Conservation (phyloP, 2,329 filamentous ascomycete species). For the Tolypocladium pustulatum region DNA sequence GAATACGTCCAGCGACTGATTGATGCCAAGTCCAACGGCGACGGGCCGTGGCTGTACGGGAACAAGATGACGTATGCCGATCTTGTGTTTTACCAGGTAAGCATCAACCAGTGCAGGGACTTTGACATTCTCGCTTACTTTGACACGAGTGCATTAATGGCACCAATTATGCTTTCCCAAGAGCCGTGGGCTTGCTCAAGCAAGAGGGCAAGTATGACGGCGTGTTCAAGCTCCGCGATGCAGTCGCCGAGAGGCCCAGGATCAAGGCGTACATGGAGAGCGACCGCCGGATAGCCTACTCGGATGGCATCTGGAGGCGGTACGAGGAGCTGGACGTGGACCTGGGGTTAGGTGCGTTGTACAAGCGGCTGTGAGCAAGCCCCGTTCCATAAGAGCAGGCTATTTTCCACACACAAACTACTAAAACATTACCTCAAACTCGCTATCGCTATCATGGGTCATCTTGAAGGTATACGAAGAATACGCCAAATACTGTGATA, state of each 20-base stretch:
- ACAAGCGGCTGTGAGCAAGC: not conserved
- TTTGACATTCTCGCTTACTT: not conserved
- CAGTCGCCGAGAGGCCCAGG: conserved; percentile 50
- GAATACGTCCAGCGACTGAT: conserved; percentile 60
- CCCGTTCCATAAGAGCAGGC: too few relatives aligned
- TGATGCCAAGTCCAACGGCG: conserved; percentile 39
- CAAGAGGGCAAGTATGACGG: conserved; percentile 44
- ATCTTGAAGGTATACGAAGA: too few relatives aligned
- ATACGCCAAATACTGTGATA: too few relatives aligned
- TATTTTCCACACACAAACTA: too few relatives aligned
- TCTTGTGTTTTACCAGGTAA: conserved; percentile 60
- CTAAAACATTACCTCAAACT: too few relatives aligned
- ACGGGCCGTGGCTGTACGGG: conserved; percentile 56
- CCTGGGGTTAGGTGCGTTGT: not conserved
- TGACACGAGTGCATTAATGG: conserved; percentile 40
- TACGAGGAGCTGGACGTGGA: conserved; percentile 51
- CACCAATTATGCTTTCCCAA: conserved; percentile 58
- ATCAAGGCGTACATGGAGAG: conserved; percentile 62
- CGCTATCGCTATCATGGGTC: too few relatives aligned
- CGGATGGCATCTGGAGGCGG: conserved; percentile 56
- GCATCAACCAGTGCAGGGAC: conserved; percentile 4
- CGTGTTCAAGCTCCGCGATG: conserved; percentile 55
- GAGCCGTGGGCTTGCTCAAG: conserved; percentile 46
- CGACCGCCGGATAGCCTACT: conserved; percentile 50
- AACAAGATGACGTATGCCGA: conserved; percentile 60